Conservation (phyloP, 257 asterid species). For the Jacaranda mimosifolia region DNA sequence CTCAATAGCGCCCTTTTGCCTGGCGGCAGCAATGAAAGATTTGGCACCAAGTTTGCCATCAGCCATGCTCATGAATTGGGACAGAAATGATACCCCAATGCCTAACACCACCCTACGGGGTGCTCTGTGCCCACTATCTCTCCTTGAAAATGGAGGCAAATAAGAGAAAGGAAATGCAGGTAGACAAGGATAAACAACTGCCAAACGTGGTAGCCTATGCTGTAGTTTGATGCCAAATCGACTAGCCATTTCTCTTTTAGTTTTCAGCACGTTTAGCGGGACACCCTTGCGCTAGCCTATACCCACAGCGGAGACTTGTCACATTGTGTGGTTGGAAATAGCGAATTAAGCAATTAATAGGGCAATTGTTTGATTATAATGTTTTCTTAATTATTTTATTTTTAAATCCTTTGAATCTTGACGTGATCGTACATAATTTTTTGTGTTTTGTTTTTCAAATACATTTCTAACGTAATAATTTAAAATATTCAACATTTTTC, state of each 20-base stretch:
- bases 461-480: no score
- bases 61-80: constrained; percentile 70
- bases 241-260: constrained; percentile 49
- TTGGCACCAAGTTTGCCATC: constrained; percentile 53
- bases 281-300: background rate
- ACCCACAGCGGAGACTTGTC: background rate
- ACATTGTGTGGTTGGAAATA: background rate
- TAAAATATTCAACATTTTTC: no score
- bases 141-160: constrained; percentile 40
- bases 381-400: background rate
- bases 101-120: constrained; percentile 71
- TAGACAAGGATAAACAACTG: constrained; percentile 38
- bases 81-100: constrained; percentile 67
- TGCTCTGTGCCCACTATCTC: constrained; percentile 43
- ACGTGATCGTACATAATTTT: no score
- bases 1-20: constrained; percentile 67
- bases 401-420: no score
- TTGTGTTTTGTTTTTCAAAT: no score
- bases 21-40: constrained; percentile 83
- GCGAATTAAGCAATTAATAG: no score
- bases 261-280: background rate
- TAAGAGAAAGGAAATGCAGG: constrained; percentile 43
- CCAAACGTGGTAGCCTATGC: constrained; percentile 41
- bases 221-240: constrained; percentile 52
- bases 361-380: no score